Base-by-base conservation (phyloP, 768 basidiomycete species). In the Lentinula detonsa region DNA sequence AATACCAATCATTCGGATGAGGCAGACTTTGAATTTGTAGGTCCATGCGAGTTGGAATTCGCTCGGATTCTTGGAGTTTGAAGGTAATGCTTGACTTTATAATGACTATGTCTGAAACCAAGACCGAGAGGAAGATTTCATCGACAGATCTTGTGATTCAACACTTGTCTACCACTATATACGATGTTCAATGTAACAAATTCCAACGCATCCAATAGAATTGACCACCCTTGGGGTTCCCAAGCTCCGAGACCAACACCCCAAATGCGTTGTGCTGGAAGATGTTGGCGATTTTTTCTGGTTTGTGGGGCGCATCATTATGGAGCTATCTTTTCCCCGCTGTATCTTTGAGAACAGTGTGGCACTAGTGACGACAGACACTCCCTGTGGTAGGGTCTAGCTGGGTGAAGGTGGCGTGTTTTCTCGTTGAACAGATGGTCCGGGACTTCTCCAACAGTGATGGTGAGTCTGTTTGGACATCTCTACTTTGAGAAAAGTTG, bases 21-120 rank as follows among this genome's bases (percentile, higher is more conserved):
- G 16, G 70, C 69, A 8, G 70, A 70, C 45, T 71, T 69, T 57
- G 33, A 69, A 5, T 67, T 71, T 61, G 34, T 67, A 34, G 70
- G 70, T 2, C 61, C 64, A 11, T 71, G 69, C 53, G 70, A 71
- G 51, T 53, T 34, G 1, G 63, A 39, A 15, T 61, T 71, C 31
- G 10, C n/a, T 0, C 21, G 72, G 60, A 11, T 73, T 45, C 46
- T 73, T 72, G 35, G 67, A 64, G 0, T 57, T 15, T 40, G 11
- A 40, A 45, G 6, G 42, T 43, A 43, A 5, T 43, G 42, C 13
- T n/a, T n/a, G n/a, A n/a, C n/a, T n/a, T n/a, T n/a, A n/a, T n/a
- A n/a, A n/a, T n/a, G n/a, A n/a, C n/a, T 28, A 28, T 28, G 28
- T 28, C 28, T 28, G 28, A 28, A 0, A 28, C 28, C 3, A 28